Evolutionary conservation across 2,329 filamentous ascomycete genomes (phyloP), one percentile per base, ranked within the genome.

Genomic region (Fusarium foetens): DNA sequence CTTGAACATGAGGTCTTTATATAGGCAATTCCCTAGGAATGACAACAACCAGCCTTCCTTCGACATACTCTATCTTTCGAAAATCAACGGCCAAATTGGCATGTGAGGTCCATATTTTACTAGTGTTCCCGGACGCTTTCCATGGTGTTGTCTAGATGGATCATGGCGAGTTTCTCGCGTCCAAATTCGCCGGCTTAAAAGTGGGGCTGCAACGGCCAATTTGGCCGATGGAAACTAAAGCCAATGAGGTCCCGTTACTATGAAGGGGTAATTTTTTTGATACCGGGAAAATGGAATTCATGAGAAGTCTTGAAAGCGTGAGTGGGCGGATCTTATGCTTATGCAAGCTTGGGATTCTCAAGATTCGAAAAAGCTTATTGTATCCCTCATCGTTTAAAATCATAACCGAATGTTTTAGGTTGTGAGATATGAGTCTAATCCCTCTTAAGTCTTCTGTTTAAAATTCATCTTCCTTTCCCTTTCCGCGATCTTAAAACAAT

Each of bases 341-440:
- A 19, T 11, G 9, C 4, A 21, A 14, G 8, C 7, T 23, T 17
- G 3, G 16, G 14, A 10, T 31, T 5, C n/a, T 17, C 6, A 14
- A 16, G 4, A 29, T 3, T 11, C 9, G 1, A 16, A 29, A 3
- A 8, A 6, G 13, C 6, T 4, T 21, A 3, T 8, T 5, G 7
- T 6, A 0, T 16, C 8, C 8, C 1, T 7, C 9, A 0, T 21
- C 6, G 5, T 3, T 3, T 14, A 14, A 0, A 14, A 17, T 19
- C 1, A 21, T 19, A 7, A 9, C 19, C 10, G 10, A 5, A 3
- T 1, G 10, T 7, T 5, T 5, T 1, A 6, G 2, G 0, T 29
- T 1, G 3, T 16, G 3, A 8, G 6, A 19, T 3, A 8, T 25
- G 13, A 33, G 31, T 33, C 12, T 13, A 33, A 2, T 33, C 31